Percentiles rank a stretch among this genome's conserved stretches.
Conservation (phyloP, 805 yeast species). For the Myxozyma lipomycoides region DNA sequence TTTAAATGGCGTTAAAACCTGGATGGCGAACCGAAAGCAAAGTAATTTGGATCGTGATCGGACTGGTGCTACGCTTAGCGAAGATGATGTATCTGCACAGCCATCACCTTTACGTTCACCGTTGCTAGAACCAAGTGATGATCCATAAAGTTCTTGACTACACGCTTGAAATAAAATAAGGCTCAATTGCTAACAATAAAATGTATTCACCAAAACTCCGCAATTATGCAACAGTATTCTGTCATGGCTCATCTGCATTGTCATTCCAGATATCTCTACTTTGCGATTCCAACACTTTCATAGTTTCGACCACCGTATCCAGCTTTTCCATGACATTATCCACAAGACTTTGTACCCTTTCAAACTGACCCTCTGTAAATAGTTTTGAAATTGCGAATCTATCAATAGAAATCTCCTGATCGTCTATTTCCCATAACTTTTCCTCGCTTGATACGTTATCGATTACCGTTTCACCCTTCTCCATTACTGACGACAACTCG, state of each 20-base stretch:
- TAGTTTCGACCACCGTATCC: slow-evolving; percentile 47
- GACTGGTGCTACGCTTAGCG: background rate
- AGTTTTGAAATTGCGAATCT: slow-evolving; percentile 28
- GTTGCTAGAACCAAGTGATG: background rate
- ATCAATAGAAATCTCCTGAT: slow-evolving; percentile 26
- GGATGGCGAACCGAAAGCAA: slow-evolving; percentile 18
- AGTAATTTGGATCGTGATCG: background rate
- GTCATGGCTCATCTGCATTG: background rate
- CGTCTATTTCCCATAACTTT: slow-evolving; percentile 19
- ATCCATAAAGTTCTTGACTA: too few species aligned
- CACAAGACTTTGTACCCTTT: slow-evolving; percentile 48
- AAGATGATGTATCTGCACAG: slow-evolving; percentile 5
- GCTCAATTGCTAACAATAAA: too few species aligned
- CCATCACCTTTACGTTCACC: slow-evolving; percentile 12
- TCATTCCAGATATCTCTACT: slow-evolving; percentile 34
- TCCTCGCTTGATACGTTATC: slow-evolving; percentile 30
- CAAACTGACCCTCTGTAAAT: slow-evolving; percentile 51
- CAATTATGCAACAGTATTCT: too few species aligned
- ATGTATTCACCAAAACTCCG: too few species aligned
- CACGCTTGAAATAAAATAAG: too few species aligned
- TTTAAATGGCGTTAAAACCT: slow-evolving; percentile 20
- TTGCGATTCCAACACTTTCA: slow-evolving; percentile 37
- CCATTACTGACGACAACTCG: slow-evolving; percentile 44
- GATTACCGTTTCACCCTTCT: slow-evolving; percentile 32
- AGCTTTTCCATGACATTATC: slow-evolving; percentile 48